These are phyloP conservation scores for Lasiosphaeria ovina DNA, from an alignment of 495 filamentous ascomycete genomes.

Conservation along the genomic window DNA sequence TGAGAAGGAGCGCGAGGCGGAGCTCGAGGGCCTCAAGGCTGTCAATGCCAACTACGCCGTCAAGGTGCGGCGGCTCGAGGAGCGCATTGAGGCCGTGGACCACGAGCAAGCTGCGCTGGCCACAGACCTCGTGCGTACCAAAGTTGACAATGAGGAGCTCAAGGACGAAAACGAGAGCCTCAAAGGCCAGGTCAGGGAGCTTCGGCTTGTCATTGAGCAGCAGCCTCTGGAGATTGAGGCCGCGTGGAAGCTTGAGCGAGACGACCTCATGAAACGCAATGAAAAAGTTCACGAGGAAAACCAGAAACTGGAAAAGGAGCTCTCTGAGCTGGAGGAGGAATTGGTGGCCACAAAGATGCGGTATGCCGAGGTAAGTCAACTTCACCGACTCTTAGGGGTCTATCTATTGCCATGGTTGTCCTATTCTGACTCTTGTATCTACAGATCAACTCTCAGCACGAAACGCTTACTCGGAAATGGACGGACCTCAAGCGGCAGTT, in stretches of 20 bases:
- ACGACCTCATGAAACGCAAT: constrained; percentile 88
- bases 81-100: constrained; percentile 83
- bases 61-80: constrained; percentile 79
- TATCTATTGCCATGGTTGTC: neutral
- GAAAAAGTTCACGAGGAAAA: constrained; percentile 95
- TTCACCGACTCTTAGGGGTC: neutral
- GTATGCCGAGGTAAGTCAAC: constrained; percentile 77
- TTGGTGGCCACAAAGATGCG: constrained; percentile 93
- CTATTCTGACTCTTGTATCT: constrained; percentile 24
- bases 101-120: constrained; percentile 90
- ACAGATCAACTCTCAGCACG: constrained; percentile 70
- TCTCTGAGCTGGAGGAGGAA: constrained; percentile 91
- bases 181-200: constrained; percentile 74
- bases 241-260: constrained; percentile 79
- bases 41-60: constrained; percentile 60
- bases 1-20: constrained; percentile 77
- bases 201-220: constrained; percentile 79
- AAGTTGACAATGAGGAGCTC: constrained; percentile 90
- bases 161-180: constrained; percentile 85
- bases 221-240: constrained; percentile 88
- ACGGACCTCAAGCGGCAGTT: constrained; percentile 69
- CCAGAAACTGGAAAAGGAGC: constrained; percentile 78
- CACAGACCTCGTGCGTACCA: constrained; percentile 82
- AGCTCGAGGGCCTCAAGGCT: constrained; percentile 73
- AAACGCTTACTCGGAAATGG: constrained; percentile 76